A percentile compares a stretch with the other conserved stretches of the same genome.
These are phyloP conservation scores for Paramyrothecium roridum DNA, from an alignment of 2,329 filamentous ascomycete genomes.

Conservation along the genomic window DNA sequence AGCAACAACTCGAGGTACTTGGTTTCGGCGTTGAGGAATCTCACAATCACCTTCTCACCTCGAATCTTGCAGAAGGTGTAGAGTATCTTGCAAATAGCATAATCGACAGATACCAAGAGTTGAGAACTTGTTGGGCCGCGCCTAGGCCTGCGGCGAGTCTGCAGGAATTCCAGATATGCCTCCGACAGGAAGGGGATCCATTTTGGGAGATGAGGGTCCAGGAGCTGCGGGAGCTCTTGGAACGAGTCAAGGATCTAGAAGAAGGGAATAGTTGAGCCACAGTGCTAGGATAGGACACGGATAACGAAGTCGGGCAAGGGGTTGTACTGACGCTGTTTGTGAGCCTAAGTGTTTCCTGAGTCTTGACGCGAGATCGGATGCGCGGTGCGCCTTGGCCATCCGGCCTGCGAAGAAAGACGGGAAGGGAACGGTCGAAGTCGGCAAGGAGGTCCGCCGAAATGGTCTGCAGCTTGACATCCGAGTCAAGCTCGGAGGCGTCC, in stretches of 20 bases:
- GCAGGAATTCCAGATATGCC: constrained; percentile 69
- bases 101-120: constrained; percentile 54
- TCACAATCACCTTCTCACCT: constrained; percentile 86
- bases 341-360: constrained; percentile 45
- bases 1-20: constrained; percentile 80
- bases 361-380: constrained; percentile 47
- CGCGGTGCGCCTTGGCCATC: constrained; percentile 38
- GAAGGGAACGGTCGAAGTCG: constrained; percentile 54
- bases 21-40: constrained; percentile 88
- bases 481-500: constrained; percentile 59
- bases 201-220: constrained; percentile 77
- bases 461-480: constrained; percentile 61
- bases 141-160: constrained; percentile 38
- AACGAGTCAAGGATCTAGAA: constrained; percentile 72
- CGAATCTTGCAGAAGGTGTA: constrained; percentile 94
- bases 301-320: not conserved
- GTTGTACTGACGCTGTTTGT: constrained; percentile 38
- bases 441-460: constrained; percentile 55
- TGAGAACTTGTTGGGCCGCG: constrained; percentile 25
- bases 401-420: constrained; percentile 48
- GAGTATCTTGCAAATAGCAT: constrained; percentile 73
- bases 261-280: constrained; percentile 6
- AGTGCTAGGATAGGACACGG: not conserved
- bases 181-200: constrained; percentile 73
- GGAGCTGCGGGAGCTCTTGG: constrained; percentile 89